A percentile compares a stretch with the other conserved stretches of the same genome.
phyloP scores from a whole-genome alignment of 192 early-diverging fungal species.

The Piromyces finnis region DNA sequence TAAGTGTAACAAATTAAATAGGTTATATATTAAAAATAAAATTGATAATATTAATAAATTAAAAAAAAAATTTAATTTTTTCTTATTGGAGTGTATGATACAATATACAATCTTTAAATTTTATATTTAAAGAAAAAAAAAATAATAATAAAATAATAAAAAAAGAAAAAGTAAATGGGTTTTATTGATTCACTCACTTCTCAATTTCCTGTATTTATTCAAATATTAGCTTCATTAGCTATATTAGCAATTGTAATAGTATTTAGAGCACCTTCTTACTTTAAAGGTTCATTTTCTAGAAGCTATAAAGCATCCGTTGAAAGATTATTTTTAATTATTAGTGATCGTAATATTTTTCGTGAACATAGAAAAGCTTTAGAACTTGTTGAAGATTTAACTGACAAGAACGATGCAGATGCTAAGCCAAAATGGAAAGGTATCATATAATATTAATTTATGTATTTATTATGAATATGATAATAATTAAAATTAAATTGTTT shows the following conservation, averaged over 20 bases:
- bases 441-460: too few relatives aligned
- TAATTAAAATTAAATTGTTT: too few relatives aligned
- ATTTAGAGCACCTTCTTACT: background rate
- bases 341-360: background rate
- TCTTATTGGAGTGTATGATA: too few relatives aligned
- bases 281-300: background rate
- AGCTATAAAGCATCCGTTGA: background rate
- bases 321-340: background rate
- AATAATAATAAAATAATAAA: background rate
- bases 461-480: too few relatives aligned
- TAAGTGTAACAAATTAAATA: too few relatives aligned
- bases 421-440: background rate
- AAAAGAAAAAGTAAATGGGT: background rate
- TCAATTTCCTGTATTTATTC: background rate
- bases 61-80: too few relatives aligned
- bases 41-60: too few relatives aligned
- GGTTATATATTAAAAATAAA: too few relatives aligned
- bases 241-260: background rate
- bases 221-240: background rate
- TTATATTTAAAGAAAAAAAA: too few relatives aligned
- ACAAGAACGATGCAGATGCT: background rate
- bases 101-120: too few relatives aligned
- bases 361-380: background rate
- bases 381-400: background rate
- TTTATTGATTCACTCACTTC: background rate